Evolutionary conservation across 106 monocot species (phyloP).

Genomic region (Dioscorea dumetorum): DNA sequence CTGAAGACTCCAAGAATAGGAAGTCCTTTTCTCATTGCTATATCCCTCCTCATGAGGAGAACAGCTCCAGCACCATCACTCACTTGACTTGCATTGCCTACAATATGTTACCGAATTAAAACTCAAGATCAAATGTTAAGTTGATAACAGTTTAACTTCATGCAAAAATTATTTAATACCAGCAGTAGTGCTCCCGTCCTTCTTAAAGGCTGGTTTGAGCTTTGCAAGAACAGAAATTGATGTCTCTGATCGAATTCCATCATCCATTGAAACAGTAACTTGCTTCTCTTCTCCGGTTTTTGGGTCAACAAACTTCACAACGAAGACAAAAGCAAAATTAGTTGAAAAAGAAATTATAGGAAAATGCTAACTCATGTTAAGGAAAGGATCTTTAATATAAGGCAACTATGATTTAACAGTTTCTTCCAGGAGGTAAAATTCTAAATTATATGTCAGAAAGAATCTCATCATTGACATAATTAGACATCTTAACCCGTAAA

Average conservation of each 20-base stretch:
- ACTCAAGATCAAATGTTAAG: background rate
- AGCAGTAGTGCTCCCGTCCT: conserved; percentile 82
- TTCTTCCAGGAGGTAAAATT: too few relatives aligned
- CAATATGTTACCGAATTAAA: conserved; percentile 7
- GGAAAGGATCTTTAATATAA: too few relatives aligned
- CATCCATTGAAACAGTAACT: conserved; percentile 57
- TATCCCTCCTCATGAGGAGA: conserved; percentile 78
- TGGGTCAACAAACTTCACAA: conserved; percentile 62
- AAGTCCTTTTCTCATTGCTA: conserved; percentile 63
- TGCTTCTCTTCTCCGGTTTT: conserved; percentile 64
- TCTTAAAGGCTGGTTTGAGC: conserved; percentile 75
- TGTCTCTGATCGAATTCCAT: conserved; percentile 67
- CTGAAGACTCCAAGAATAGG: conserved; percentile 85
- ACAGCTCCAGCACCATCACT: conserved; percentile 93
- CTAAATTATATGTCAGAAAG: too few relatives aligned
- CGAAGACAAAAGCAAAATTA: background rate
- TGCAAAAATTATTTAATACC: conserved; percentile 26
- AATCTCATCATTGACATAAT: too few relatives aligned
- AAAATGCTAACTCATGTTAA: background rate
- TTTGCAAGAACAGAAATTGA: conserved; percentile 57
- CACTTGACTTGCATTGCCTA: conserved; percentile 86
- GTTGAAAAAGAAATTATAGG: background rate
- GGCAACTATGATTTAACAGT: too few relatives aligned
- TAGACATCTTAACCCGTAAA: too few relatives aligned
- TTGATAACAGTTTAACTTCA: background rate